Evolutionary conservation across 2,329 filamentous ascomycete species (phyloP).

Genomic region (Aspergillus sergii): DNA sequence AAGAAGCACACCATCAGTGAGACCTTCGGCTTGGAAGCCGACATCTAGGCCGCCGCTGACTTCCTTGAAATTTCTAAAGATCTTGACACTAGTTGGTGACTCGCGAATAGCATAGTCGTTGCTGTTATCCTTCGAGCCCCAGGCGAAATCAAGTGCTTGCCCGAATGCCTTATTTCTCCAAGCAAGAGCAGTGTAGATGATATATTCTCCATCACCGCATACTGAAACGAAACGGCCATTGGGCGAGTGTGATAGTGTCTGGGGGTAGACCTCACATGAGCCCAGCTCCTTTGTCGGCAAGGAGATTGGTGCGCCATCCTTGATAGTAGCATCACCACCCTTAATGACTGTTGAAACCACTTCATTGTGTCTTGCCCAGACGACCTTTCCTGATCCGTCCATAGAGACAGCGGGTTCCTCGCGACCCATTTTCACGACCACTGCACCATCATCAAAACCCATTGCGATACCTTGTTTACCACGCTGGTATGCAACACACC

Average conservation of each 20-base stretch:
- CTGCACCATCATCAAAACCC: slow-evolving; percentile 95
- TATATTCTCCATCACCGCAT: slow-evolving; percentile 97
- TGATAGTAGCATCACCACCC: slow-evolving; percentile 77
- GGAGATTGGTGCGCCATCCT: slow-evolving; percentile 85
- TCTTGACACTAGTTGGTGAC: slow-evolving; percentile 89
- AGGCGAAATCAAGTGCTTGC: slow-evolving; percentile 91
- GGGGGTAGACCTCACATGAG: slow-evolving; percentile 94
- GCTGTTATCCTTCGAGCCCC: slow-evolving; percentile 95
- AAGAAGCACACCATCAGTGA: slow-evolving; percentile 84
- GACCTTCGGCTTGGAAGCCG: slow-evolving; percentile 89
- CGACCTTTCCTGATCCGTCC: slow-evolving; percentile 92
- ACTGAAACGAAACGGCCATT: slow-evolving; percentile 89
- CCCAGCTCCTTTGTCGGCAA: slow-evolving; percentile 93
- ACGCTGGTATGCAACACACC: slow-evolving; percentile 96
- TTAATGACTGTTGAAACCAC: slow-evolving; percentile 95
- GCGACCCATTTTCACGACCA: slow-evolving; percentile 95
- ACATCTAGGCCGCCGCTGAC: slow-evolving; percentile 87
- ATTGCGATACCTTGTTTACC: slow-evolving; percentile 93
- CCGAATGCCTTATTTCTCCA: slow-evolving; percentile 98
- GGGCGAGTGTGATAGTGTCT: slow-evolving; percentile 91
- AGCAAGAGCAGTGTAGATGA: slow-evolving; percentile 95
- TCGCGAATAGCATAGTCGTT: slow-evolving; percentile 98
- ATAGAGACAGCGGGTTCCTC: slow-evolving; percentile 98
- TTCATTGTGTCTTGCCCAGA: slow-evolving; percentile 94
- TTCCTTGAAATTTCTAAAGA: slow-evolving; percentile 97